Evolutionary conservation across 768 basidiomycete species (phyloP).

Genomic region (Roridomyces roridus): DNA sequence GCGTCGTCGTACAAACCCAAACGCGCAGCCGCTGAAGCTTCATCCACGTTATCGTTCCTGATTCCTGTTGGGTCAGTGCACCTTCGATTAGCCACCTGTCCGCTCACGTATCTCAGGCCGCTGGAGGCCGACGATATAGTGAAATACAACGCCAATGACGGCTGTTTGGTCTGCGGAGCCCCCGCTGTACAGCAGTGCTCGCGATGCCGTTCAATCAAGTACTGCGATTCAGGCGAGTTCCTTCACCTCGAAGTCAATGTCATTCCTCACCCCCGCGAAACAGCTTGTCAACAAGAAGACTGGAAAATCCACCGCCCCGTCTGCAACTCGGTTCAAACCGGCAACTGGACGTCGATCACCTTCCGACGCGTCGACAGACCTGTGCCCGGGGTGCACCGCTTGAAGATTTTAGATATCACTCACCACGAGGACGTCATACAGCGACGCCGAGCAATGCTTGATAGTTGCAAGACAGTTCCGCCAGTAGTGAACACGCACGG

Average conservation of each 20-base stretch:
- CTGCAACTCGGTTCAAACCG: slow-evolving; percentile 15
- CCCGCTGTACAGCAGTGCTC: slow-evolving; percentile 23
- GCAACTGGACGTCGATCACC: slow-evolving; percentile 14
- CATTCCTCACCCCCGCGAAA: background rate
- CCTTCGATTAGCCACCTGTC: background rate
- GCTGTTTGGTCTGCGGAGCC: slow-evolving; percentile 19
- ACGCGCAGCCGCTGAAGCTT: slow-evolving; percentile 15
- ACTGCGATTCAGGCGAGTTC: slow-evolving; percentile 18
- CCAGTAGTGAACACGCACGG: slow-evolving; percentile 25
- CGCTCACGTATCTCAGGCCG: background rate
- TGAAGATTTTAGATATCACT: slow-evolving; percentile 15
- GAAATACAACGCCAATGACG: slow-evolving; percentile 19
- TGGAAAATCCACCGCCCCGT: slow-evolving; percentile 22
- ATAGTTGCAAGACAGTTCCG: background rate
- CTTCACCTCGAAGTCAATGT: no score
- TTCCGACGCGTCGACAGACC: background rate
- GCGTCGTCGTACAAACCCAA: slow-evolving; percentile 13
- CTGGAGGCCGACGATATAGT: slow-evolving; percentile 11
- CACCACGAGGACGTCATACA: slow-evolving; percentile 9
- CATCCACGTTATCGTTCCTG: slow-evolving; percentile 18
- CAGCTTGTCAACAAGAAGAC: slow-evolving; percentile 25
- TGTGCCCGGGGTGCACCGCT: background rate
- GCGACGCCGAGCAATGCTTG: background rate
- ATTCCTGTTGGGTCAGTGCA: slow-evolving; percentile 23
- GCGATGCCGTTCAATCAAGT: slow-evolving; percentile 16